Conservation (phyloP, 2,329 filamentous ascomycete species). For the Colletotrichum sp. region DNA sequence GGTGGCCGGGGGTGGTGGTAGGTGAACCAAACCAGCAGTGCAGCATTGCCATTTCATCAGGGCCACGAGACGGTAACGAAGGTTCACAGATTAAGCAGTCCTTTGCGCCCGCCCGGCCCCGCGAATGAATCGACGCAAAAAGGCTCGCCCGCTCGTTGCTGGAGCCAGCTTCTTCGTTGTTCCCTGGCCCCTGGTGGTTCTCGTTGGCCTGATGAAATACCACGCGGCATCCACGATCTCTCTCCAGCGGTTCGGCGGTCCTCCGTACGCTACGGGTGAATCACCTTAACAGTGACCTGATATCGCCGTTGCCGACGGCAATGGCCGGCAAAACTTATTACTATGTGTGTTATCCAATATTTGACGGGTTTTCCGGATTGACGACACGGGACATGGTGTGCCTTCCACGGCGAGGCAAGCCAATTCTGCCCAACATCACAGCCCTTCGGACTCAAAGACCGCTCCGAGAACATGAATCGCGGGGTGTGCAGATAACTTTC, state of each 20-base stretch:
- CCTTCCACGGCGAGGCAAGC: background rate
- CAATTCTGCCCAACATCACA: background rate
- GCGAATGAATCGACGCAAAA: background rate
- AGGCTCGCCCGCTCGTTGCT: background rate
- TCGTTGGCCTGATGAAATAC: background rate
- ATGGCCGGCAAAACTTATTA: background rate
- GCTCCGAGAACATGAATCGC: background rate
- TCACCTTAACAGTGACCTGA: background rate
- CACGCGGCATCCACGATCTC: background rate
- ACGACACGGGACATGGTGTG: background rate
- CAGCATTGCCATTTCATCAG: background rate
- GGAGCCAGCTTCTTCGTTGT: background rate
- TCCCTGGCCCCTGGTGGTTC: background rate
- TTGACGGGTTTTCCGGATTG: background rate
- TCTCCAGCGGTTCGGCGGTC: background rate
- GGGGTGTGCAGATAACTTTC: background rate
- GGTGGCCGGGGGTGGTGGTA: background rate
- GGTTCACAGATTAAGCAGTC: background rate
- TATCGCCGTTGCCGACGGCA: background rate
- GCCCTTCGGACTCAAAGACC: background rate
- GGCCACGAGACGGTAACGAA: background rate
- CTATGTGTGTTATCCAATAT: background rate
- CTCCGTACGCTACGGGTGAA: background rate
- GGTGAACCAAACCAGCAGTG: background rate
- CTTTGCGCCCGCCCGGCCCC: background rate